These are phyloP conservation scores for Flagelloscypha sp. DNA, from an alignment of 768 basidiomycete species.

Conservation along the genomic window DNA sequence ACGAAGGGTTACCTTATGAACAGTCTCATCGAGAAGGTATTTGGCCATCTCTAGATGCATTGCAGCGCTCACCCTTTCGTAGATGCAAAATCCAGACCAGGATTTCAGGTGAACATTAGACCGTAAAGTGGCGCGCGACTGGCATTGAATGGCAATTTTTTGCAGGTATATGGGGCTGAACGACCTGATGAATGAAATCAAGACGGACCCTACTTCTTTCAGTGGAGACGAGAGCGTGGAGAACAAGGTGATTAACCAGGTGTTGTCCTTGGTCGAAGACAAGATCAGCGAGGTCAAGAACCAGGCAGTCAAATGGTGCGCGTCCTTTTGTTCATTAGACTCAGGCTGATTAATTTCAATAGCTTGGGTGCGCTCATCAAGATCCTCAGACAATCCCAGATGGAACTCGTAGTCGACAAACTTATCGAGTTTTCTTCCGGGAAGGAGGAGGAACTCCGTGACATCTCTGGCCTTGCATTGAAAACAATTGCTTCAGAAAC, in stretches of 20 bases:
- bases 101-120: constrained; percentile 61
- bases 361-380: constrained; percentile 89
- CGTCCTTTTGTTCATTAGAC: constrained; percentile 8
- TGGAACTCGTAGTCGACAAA: constrained; percentile 84
- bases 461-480: constrained; percentile 88
- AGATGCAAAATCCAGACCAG: constrained; percentile 91
- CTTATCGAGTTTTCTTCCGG: constrained; percentile 80
- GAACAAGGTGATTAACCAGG: constrained; percentile 74
- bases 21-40: constrained; percentile 74
- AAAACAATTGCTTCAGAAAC: constrained; percentile 94
- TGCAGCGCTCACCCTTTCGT: constrained; percentile 8
- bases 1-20: constrained; percentile 83
- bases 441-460: constrained; percentile 86
- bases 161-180: constrained; percentile 95
- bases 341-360: background rate
- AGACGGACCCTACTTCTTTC: constrained; percentile 66
- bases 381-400: constrained; percentile 73
- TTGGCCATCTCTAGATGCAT: constrained; percentile 1
- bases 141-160: constrained; percentile 12
- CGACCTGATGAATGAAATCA: constrained; percentile 86
- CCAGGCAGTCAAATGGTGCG: constrained; percentile 89
- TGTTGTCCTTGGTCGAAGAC: constrained; percentile 83
- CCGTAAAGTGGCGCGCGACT: constrained; percentile 10
- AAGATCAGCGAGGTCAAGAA: constrained; percentile 98
- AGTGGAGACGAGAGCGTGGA: constrained; percentile 81